These are phyloP conservation scores for Pythium phragmiticola DNA, from an alignment of 352 stramenopile genomes.

Conservation along the genomic window DNA sequence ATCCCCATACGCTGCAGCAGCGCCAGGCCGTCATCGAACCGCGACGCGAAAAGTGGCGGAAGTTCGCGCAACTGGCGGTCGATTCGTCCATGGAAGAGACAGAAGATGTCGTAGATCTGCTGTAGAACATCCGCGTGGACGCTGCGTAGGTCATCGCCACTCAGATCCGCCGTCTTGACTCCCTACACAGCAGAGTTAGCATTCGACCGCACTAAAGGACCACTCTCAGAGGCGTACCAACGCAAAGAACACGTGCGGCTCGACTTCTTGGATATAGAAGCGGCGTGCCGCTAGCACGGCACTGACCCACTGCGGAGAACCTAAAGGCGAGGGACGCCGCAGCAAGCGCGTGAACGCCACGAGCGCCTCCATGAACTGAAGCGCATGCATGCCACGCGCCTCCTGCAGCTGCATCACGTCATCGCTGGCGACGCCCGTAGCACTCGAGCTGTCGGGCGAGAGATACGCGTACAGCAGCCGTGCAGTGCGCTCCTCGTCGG, in stretches of 20 bases:
- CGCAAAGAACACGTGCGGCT: conserved; percentile 59
- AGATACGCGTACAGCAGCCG: conserved; percentile 44
- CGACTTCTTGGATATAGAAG: conserved; percentile 53
- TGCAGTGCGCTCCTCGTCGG: conserved; percentile 45
- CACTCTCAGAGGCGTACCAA: conserved; percentile 30
- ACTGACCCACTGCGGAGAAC: conserved; percentile 39
- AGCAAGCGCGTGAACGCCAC: conserved; percentile 50
- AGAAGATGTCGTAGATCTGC: conserved; percentile 52
- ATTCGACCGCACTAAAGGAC: no score
- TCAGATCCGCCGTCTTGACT: neutral
- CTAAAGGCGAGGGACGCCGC: conserved; percentile 8
- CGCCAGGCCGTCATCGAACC: conserved; percentile 48
- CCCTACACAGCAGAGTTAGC: neutral
- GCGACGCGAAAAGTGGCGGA: neutral
- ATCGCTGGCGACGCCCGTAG: neutral
- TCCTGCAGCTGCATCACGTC: neutral
- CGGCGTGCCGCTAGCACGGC: conserved; percentile 38
- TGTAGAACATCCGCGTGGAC: conserved; percentile 39
- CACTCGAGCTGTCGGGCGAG: neutral
- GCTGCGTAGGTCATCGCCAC: conserved; percentile 36
- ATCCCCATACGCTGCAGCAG: conserved; percentile 40
- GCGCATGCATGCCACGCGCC: conserved; percentile 28
- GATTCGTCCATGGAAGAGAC: conserved; percentile 55
- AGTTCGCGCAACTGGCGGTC: conserved; percentile 35
- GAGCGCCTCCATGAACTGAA: conserved; percentile 56